Base-by-base conservation (phyloP, 768 basidiomycete species). In the Hygrophoropsis aurantiaca region DNA sequence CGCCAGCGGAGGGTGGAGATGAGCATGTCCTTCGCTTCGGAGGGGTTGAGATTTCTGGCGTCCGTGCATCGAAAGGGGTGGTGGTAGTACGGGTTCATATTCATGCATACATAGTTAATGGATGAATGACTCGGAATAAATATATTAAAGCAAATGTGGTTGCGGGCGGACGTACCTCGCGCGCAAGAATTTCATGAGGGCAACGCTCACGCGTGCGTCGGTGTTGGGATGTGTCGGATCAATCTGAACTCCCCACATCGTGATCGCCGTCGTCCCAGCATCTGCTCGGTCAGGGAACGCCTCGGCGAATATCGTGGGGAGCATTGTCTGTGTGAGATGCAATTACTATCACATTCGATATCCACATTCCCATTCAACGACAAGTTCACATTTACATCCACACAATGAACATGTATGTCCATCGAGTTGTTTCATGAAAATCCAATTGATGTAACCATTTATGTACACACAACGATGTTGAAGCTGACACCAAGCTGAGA, bases 101-200 rank as follows among this genome's bases (percentile, higher is more conserved):
- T 13, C 19, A 30, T 18, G 34, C 16, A 23, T 11, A n/a, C n/a
- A n/a, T n/a, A 24, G 23, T 15, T 39, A 23, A 23, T 19, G 23
- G 11, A 10, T 13, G 42, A 21, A n/a, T 20, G 38, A n/a, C n/a
- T n/a, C n/a, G 33, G n/a, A 27, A 39, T 38, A 9, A 11, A 20
- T 5, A 20, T 38, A 19, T 9, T n/a, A 21, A 26, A 9, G 40
- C 8, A 10, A 20, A 20, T 9, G 24, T n/a, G 4, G 25, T 23
- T 18, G n/a, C 5, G 11, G 8, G n/a, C 16, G 19, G 20, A 37
- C 64, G 27, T 55, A 82, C 86, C 85, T 79, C 4, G 90, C 90
- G 47, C 85, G 77, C 24, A 90, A 68, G 71, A 91, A 92, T 60
- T 91, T 90, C 78, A 90, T 80, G 30, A 92, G 72, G 8, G 91